Percentiles rank a stretch among this genome's conserved stretches.
These are phyloP conservation scores for Suhomyces ambrosiae DNA, from an alignment of 1,139 yeast species.

Conservation along the genomic window DNA sequence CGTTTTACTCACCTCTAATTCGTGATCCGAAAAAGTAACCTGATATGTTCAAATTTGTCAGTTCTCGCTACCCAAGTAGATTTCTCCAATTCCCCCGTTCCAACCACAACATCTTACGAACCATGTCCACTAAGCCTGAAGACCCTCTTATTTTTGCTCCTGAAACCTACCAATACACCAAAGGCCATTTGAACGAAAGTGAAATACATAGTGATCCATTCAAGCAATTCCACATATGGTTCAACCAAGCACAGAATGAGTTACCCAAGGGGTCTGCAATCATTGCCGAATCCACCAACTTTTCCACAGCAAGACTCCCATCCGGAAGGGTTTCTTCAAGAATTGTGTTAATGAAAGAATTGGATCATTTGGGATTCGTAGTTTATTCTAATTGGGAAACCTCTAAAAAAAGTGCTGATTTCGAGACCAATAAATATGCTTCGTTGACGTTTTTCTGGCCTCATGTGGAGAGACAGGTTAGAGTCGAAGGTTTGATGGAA, in stretches of 20 bases:
- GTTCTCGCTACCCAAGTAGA: not conserved
- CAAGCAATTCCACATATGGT: slow-evolving; percentile 82
- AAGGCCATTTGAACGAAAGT: slow-evolving; percentile 56
- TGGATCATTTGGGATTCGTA: slow-evolving; percentile 83
- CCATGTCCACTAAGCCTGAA: slow-evolving; percentile 8
- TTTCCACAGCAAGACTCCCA: slow-evolving; percentile 86
- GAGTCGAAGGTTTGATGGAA: slow-evolving; percentile 87
- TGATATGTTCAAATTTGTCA: slow-evolving; percentile 5
- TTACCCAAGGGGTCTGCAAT: slow-evolving; percentile 45
- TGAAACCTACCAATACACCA: slow-evolving; percentile 83
- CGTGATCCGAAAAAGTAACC: slow-evolving; percentile 5
- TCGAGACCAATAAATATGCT: slow-evolving; percentile 72
- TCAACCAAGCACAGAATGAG: slow-evolving; percentile 67
- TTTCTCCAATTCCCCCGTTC: not conserved
- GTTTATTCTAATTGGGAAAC: slow-evolving; percentile 90
- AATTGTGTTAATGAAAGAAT: slow-evolving; percentile 81
- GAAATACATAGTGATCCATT: slow-evolving; percentile 66
- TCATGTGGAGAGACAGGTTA: slow-evolving; percentile 82
- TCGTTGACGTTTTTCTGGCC: slow-evolving; percentile 94
- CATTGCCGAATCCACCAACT: slow-evolving; percentile 77
- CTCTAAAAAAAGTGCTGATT: slow-evolving; percentile 77
- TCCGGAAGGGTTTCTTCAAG: slow-evolving; percentile 86
- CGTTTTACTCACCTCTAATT: not conserved
- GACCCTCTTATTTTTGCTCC: slow-evolving; percentile 62
- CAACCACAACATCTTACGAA: not conserved